Base-by-base conservation (phyloP, 2,329 filamentous ascomycete species). In the Grosmannia huntii region DNA sequence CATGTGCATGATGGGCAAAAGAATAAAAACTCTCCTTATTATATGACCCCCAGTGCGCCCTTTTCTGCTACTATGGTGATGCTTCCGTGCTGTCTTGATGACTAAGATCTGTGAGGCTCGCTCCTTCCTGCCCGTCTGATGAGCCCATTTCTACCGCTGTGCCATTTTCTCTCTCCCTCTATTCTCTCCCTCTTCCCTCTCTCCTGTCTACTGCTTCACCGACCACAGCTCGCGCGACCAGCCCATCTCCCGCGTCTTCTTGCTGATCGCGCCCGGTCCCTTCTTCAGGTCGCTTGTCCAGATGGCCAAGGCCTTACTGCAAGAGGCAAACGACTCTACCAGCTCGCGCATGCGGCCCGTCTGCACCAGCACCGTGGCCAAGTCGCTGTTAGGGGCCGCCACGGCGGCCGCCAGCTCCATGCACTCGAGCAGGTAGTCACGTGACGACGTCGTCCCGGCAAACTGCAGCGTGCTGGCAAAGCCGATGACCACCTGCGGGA, bases 331-430 rank as follows among this genome's bases (percentile, higher is more conserved):
- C 12, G 81, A 81, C 66, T 87, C 83, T 14, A 91, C 80, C 48
- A 94, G 75, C 72, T 92, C 88, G 65, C 81, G 80, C 82, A 92
- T 86, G 53, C 86, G 81, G 36, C 79, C 78, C 3, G 82, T 79
- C 57, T 79, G 76, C 57, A 84, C 70, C 64, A 94, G 87, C 51
- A 81, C 79, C 27, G 75, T 71, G 1, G 85, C 82, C 48, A 92
- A 71, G 63, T 86, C 84, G 27, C 84, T 84, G 60, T 78, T 80
- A 62, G 84, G 82, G 59, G 86, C 83, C 2, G 92, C 89, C 55
- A 96, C 80, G 2, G 84, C 69, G 1, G 85, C 83, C 1, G 90
- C 85, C 19, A 99, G 76, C 60, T 96, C 89, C 87, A 99, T 92
- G 65, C 86, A 88, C 67, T 92, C 85, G 28, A 94, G 78, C 21